These are phyloP conservation scores for Chlamydomonas incerta DNA, from an alignment of 139 green algal species.

Conservation along the genomic window DNA sequence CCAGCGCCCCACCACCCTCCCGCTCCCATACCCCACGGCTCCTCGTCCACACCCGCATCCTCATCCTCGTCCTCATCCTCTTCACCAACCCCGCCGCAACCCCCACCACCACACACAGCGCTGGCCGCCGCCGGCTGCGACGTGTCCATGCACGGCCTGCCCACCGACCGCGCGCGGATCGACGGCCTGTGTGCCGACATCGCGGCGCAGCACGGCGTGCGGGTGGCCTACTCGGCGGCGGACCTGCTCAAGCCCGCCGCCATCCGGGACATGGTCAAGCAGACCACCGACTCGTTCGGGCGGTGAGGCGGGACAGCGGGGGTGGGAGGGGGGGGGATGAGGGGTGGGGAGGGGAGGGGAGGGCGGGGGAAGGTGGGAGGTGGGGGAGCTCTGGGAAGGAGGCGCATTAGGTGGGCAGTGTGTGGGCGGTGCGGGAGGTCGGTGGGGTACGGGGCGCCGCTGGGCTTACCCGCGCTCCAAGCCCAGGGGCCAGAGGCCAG, in stretches of 20 bases:
- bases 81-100: no score
- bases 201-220: conserved; percentile 21
- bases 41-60: background rate
- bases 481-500: no score
- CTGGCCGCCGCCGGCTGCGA: conserved; percentile 62
- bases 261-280: conserved; percentile 65
- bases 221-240: conserved; percentile 43
- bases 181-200: conserved; percentile 15
- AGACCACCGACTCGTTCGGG: conserved; percentile 10
- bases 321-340: background rate
- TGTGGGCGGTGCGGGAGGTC: no score
- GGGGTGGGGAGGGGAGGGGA: background rate
- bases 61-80: background rate
- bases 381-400: no score
- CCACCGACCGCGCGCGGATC: conserved; percentile 37
- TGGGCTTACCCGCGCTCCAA: no score
- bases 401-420: no score
- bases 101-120: background rate
- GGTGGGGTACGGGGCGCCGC: no score
- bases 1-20: background rate
- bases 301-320: background rate
- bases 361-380: no score
- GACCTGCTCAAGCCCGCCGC: conserved; percentile 57
- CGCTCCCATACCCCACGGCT: no score
- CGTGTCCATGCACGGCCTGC: conserved; percentile 70